These are phyloP conservation scores for Mucor lusitanicus DNA, from an alignment of 371 early-diverging fungal genomes.

Conservation along the genomic window DNA sequence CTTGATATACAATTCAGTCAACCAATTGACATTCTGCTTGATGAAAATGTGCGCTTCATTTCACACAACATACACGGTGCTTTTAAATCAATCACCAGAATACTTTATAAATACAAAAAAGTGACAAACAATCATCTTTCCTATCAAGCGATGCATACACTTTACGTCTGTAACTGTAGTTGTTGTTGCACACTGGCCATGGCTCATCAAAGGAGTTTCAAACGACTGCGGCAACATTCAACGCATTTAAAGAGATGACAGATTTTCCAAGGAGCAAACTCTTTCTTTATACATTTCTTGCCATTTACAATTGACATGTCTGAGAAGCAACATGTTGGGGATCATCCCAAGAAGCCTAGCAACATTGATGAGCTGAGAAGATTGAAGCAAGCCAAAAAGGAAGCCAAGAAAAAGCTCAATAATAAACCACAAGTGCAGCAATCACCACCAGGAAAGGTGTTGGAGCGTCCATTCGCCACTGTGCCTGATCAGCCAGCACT, in stretches of 20 bases:
- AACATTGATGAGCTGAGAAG: constrained; percentile 22
- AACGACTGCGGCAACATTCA: background rate
- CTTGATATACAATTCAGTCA: too few species aligned
- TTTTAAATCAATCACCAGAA: too few species aligned
- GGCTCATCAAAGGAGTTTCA: background rate
- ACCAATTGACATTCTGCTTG: too few species aligned
- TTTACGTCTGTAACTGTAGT: too few species aligned
- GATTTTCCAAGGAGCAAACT: background rate
- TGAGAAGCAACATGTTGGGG: background rate
- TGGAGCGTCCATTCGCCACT: constrained; percentile 22
- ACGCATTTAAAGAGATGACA: background rate
- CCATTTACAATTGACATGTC: background rate
- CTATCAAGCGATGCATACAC: too few species aligned
- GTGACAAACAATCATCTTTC: too few species aligned
- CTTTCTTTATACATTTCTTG: background rate
- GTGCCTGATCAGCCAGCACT: constrained; percentile 18
- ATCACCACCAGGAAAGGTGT: constrained; percentile 11
- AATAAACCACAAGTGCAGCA: background rate
- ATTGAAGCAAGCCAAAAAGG: constrained; percentile 21
- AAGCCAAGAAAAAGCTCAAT: constrained; percentile 14
- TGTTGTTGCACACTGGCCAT: too few species aligned
- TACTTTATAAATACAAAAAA: too few species aligned
- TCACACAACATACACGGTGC: too few species aligned
- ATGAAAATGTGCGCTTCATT: too few species aligned
- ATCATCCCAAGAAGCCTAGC: background rate